Conservation (phyloP, 1,284 basidiomycete species). For the Cutaneotrichosporon spelunceum region DNA sequence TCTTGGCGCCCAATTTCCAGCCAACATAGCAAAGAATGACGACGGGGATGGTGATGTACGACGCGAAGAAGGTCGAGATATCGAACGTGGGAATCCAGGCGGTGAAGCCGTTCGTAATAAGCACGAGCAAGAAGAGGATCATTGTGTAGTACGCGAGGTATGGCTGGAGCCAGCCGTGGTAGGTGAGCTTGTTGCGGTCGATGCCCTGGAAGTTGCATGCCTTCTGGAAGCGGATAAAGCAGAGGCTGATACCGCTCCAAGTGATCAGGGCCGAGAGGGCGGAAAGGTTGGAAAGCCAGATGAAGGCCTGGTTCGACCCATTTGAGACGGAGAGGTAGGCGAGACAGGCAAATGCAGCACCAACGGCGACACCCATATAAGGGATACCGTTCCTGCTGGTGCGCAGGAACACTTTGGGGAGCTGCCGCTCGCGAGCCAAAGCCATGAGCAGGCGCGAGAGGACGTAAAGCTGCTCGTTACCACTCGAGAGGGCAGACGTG, state of each 20-base stretch:
- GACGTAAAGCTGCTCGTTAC: conserved; percentile 29
- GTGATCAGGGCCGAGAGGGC: conserved; percentile 58
- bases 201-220: conserved; percentile 67
- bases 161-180: conserved; percentile 55
- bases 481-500: conserved; percentile 51
- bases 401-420: conserved; percentile 57
- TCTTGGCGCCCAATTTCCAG: conserved; percentile 17
- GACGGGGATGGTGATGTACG: conserved; percentile 29
- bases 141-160: conserved; percentile 21
- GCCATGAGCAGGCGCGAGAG: conserved; percentile 53
- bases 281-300: conserved; percentile 66
- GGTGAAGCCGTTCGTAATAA: conserved; percentile 21
- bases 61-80: conserved; percentile 24
- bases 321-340: conserved; percentile 58
- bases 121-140: conserved; percentile 18
- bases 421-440: conserved; percentile 58
- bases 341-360: conserved; percentile 60
- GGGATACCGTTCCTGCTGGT: conserved; percentile 67
- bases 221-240: conserved; percentile 69
- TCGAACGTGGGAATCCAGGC: conserved; percentile 13
- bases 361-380: conserved; percentile 58
- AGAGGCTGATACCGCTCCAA: conserved; percentile 75
- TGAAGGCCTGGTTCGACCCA: conserved; percentile 64
- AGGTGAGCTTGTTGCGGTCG: conserved; percentile 61
- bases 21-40: conserved; percentile 18